A percentile compares a stretch with the other conserved stretches of the same genome.
These are phyloP conservation scores for Crinitomyces ghanaensis DNA, from an alignment of 805 yeast species.

Conservation along the genomic window DNA sequence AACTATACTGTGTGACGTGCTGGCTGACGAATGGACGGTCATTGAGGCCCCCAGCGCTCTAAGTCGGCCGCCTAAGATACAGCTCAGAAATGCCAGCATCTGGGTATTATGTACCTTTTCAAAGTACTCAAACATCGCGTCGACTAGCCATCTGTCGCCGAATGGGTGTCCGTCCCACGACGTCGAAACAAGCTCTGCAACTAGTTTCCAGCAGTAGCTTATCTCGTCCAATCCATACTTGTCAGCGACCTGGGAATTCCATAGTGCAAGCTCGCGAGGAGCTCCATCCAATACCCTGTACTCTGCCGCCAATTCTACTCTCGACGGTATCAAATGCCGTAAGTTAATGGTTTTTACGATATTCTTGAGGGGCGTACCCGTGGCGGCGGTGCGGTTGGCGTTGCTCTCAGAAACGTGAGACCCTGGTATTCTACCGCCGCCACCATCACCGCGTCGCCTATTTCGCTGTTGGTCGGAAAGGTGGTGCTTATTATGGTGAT, in stretches of 20 bases:
- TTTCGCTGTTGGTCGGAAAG: too few relatives aligned
- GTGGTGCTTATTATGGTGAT: too few relatives aligned
- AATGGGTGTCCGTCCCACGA: conserved; percentile 76
- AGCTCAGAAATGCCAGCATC: conserved; percentile 82
- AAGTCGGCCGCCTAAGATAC: conserved; percentile 43
- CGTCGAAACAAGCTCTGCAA: conserved; percentile 11
- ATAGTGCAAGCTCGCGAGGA: conserved; percentile 52
- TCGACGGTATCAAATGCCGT: conserved; percentile 60
- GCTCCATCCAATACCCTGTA: conserved; percentile 31
- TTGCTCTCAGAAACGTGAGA: too few relatives aligned
- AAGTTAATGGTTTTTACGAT: conserved; percentile 56
- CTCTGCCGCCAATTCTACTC: conserved; percentile 42
- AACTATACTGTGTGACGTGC: too few relatives aligned
- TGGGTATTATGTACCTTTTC: conserved; percentile 60
- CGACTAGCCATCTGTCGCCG: conserved; percentile 57
- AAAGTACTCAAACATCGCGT: conserved; percentile 49
- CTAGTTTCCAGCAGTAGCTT: conserved; percentile 59
- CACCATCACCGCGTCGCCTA: too few relatives aligned
- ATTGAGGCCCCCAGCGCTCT: too few relatives aligned
- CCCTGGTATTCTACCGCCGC: too few relatives aligned
- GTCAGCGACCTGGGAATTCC: conserved; percentile 62
- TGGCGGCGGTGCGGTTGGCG: too few relatives aligned
- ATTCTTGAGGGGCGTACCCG: conserved; percentile 35
- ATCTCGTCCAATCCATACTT: conserved; percentile 49
- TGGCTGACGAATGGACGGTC: too few relatives aligned